These are phyloP conservation scores for Dujonia santamariae DNA, from an alignment of 1,139 yeast species.

Conservation along the genomic window DNA sequence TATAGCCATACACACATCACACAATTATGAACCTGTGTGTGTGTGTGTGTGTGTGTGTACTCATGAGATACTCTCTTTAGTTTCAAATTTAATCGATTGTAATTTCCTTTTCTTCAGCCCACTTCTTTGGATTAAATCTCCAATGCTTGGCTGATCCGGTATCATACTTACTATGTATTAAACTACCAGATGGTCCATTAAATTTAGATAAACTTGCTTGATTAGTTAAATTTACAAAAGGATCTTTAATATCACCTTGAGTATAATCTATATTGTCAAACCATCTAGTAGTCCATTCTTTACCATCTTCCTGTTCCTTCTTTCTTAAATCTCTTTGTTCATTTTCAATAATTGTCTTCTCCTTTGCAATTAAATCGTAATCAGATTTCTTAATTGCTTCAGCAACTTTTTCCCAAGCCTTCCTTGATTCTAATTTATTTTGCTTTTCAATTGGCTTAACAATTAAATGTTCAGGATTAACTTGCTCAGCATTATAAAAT, in stretches of 20 bases:
- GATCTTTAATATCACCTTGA: slow-evolving; percentile 30
- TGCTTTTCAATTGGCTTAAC: slow-evolving; percentile 82
- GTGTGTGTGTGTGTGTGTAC: neutral
- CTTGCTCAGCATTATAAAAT: slow-evolving; percentile 67
- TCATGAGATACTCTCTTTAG: slow-evolving; percentile 5
- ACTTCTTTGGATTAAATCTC: slow-evolving; percentile 57
- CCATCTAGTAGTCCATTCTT: slow-evolving; percentile 76
- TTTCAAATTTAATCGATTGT: no score
- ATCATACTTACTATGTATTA: slow-evolving; percentile 50
- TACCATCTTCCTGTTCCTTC: slow-evolving; percentile 61
- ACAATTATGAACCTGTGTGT: no score
- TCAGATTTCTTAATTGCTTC: slow-evolving; percentile 77
- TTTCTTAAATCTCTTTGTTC: slow-evolving; percentile 78
- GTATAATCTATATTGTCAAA: slow-evolving; percentile 56
- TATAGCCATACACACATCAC: no score
- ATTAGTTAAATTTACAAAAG: slow-evolving; percentile 50
- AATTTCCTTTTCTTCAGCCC: slow-evolving; percentile 62
- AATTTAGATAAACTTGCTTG: slow-evolving; percentile 56
- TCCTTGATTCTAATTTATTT: slow-evolving; percentile 71
- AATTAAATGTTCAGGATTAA: slow-evolving; percentile 50
- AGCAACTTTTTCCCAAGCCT: slow-evolving; percentile 85
- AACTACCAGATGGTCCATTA: slow-evolving; percentile 68
- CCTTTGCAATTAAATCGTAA: slow-evolving; percentile 67
- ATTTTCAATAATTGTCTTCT: slow-evolving; percentile 77
- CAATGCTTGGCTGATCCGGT: slow-evolving; percentile 56